phyloP scores from a whole-genome alignment of 1,284 basidiomycete genomes.

The Tilletia caries region DNA sequence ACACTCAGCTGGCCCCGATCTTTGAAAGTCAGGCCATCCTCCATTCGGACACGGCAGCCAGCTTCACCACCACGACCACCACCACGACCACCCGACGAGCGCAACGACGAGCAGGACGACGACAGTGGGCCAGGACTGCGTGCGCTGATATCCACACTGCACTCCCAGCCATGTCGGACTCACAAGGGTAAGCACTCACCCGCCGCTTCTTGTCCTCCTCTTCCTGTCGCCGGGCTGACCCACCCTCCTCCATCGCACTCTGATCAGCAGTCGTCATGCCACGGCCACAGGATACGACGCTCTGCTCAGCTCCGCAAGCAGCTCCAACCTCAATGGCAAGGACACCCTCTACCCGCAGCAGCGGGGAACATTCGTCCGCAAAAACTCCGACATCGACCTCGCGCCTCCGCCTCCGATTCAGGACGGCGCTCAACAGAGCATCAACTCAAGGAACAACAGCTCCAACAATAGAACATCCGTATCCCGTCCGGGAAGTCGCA shows the following conservation, averaged over 20 bases:
- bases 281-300: neutral
- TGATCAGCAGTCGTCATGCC: neutral
- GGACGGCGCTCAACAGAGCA: neutral
- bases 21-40: too few species aligned
- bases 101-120: neutral
- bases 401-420: conserved; percentile 6
- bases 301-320: neutral
- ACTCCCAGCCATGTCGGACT: neutral
- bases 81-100: too few species aligned
- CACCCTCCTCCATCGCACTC: neutral
- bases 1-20: neutral
- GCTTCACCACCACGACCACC: too few species aligned
- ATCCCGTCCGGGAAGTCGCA: neutral
- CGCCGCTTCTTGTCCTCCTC: neutral
- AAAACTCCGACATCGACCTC: conserved; percentile 1
- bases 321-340: neutral
- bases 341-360: neutral
- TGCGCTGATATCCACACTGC: too few species aligned
- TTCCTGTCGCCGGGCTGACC: neutral
- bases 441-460: neutral
- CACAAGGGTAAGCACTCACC: neutral
- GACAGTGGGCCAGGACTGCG: neutral
- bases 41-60: too few species aligned
- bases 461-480: neutral
- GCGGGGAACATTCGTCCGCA: neutral